phyloP scores from a whole-genome alignment of 345 rosid species.

The Rhodamnia rubescens region DNA sequence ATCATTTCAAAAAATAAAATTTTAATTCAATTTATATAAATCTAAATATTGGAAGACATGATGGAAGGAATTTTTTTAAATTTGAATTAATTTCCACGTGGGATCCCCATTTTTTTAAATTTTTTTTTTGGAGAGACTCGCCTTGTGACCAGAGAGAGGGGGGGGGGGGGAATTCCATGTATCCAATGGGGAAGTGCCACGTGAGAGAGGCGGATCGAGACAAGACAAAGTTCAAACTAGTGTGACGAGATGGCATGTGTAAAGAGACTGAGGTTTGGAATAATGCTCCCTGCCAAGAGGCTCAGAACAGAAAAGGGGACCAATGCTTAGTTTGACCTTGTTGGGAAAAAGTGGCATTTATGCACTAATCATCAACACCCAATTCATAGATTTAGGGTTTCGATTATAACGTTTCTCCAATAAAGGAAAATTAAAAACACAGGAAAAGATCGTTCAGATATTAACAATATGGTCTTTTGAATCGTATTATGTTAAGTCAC shows the following conservation, averaged over 20 bases:
- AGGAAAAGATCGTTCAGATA: not conserved
- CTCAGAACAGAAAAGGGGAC: not conserved
- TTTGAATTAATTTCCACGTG: not conserved
- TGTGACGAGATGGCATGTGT: not conserved
- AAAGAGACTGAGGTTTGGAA: too few species aligned
- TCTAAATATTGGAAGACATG: not conserved
- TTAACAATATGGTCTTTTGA: not conserved
- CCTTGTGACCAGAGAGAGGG: not conserved
- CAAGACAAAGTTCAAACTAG: not conserved
- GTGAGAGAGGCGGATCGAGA: not conserved
- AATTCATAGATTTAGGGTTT: not conserved
- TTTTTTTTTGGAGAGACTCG: not conserved
- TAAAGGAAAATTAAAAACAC: not conserved
- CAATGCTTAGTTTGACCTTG: not conserved
- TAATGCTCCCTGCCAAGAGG: too few species aligned
- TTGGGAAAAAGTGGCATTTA: not conserved
- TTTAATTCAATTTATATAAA: not conserved
- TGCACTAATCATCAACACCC: not conserved
- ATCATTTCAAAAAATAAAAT: not conserved
- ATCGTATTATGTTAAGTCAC: not conserved
- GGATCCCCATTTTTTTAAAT: not conserved
- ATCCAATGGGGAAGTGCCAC: not conserved
- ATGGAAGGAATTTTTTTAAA: not conserved
- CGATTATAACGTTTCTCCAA: not conserved
- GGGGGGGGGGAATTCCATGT: not conserved